Evolutionary conservation across 2,329 filamentous ascomycete species (phyloP), one percentile per base, ranked within the genome.

Genomic region (Drechslerella dactyloides): DNA sequence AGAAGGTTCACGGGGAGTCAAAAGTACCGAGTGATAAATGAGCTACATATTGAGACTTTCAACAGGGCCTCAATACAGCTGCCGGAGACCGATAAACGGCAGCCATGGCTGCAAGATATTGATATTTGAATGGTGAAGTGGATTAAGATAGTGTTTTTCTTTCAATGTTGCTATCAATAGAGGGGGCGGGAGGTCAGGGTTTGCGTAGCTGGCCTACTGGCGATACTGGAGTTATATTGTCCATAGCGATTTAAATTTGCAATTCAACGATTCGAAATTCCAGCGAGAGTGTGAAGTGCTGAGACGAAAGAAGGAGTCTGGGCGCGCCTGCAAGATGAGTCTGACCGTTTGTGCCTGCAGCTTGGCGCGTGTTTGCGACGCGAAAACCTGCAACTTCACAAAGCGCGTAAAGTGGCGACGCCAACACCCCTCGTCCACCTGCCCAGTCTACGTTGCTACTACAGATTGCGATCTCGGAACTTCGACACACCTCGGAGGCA

Each of bases 291-390:
- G 13, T 21, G 15, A 21, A 5, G 19, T 5, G 27, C 10, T 48
- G 13, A 27, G 17, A 27, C 2, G 17, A 6, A 48, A 6, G 46
- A 6, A 23, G 7, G 44, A 42, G 13, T 51, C 23, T 1, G n/a
- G 48, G 44, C 37, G 30, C 56, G 10, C 56, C 44, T 52, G 21
- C 35, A 27, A 33, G 15, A 3, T 44, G 2, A 35, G 40, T n/a
- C 40, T 21, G 24, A n/a, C 27, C 10, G 8, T n/a, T 51, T 15
- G 50, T n/a, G 23, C 23, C 30, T 6, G 59, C 27, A 56, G 57
- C 68, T 72, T 72, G 68, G 68, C 68, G 30, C 19, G 52, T 72
- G 60, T 72, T 72, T 72, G 46, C 60, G 51, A 72, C 68, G 68
- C 66, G 66, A 72, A 63, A 65, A 61, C 66, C 60, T 60, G 8